These are phyloP conservation scores for Epichloe amarillans DNA, from an alignment of 2,329 filamentous ascomycete genomes.

Conservation along the genomic window DNA sequence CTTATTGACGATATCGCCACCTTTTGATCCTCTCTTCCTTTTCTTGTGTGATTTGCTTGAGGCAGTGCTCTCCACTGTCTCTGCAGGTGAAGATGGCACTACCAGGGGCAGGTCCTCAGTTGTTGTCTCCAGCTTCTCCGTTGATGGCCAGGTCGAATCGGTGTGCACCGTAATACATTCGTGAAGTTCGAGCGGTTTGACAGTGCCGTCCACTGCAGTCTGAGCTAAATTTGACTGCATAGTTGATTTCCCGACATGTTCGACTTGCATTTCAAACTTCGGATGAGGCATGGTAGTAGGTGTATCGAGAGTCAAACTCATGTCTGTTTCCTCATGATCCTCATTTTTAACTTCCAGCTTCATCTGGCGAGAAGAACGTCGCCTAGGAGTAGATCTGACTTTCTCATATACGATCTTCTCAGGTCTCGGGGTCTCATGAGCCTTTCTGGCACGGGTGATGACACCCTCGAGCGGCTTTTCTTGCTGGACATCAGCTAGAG, in stretches of 20 bases:
- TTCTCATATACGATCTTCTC: neutral
- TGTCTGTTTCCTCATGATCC: neutral
- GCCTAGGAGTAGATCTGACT: neutral
- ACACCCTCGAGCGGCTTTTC: neutral
- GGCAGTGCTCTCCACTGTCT: neutral
- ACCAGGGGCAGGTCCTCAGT: constrained; percentile 8
- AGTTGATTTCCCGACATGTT: neutral
- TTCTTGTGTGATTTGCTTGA: constrained; percentile 6
- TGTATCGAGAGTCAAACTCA: constrained; percentile 4
- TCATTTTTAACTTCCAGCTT: neutral
- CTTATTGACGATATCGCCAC: constrained; percentile 15
- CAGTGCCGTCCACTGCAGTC: too few relatives aligned
- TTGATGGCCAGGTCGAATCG: constrained; percentile 8
- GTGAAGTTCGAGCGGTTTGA: neutral
- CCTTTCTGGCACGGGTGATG: constrained; percentile 2
- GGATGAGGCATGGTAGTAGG: neutral
- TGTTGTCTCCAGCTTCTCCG: constrained; percentile 5
- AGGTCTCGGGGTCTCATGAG: neutral
- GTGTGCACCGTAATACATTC: constrained; percentile 13
- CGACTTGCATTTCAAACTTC: neutral
- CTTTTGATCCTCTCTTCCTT: constrained; percentile 18
- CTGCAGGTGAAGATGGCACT: constrained; percentile 14
- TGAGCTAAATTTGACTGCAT: neutral
- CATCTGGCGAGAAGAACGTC: constrained; percentile 1
- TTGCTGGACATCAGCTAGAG: neutral